A percentile compares a stretch with the other conserved stretches of the same genome.
These are phyloP conservation scores for Coleophoma crateriformis DNA, from an alignment of 2,329 filamentous ascomycete genomes.

Conservation along the genomic window DNA sequence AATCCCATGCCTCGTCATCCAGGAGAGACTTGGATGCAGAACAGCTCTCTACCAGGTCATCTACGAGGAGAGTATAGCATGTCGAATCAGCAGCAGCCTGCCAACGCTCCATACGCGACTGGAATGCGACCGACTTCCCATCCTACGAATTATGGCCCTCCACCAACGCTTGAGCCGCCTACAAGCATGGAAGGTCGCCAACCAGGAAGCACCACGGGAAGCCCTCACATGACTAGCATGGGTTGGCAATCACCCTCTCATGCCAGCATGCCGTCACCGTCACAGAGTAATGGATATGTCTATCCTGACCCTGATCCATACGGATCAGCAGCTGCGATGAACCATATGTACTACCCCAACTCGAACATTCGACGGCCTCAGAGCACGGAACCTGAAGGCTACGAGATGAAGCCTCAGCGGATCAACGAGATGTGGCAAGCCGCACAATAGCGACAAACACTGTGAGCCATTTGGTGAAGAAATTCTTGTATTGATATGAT, in stretches of 20 bases:
- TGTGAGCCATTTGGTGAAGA: not conserved
- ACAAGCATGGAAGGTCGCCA: constrained; percentile 72
- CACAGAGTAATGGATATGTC: constrained; percentile 58
- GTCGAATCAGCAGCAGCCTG: constrained; percentile 52
- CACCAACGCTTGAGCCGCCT: constrained; percentile 72
- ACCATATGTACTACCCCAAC: constrained; percentile 67
- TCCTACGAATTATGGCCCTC: constrained; percentile 74
- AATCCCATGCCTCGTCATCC: constrained; percentile 49
- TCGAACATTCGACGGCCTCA: constrained; percentile 66
- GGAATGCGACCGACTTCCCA: constrained; percentile 72
- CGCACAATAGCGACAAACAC: constrained; percentile 31
- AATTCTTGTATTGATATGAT: constrained; percentile 3
- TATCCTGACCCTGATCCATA: constrained; percentile 81
- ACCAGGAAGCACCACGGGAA: constrained; percentile 66
- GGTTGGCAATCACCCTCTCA: constrained; percentile 87
- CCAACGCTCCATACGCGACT: constrained; percentile 50
- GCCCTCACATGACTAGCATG: constrained; percentile 69
- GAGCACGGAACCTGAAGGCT: constrained; percentile 67
- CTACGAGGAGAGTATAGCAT: constrained; percentile 58
- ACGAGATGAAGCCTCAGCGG: constrained; percentile 52
- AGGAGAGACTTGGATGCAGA: constrained; percentile 66
- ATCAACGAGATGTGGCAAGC: constrained; percentile 48
- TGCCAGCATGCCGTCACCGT: constrained; percentile 54
- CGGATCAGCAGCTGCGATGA: constrained; percentile 49
- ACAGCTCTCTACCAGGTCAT: constrained; percentile 75